Evolutionary conservation across 345 rosid species (phyloP).

Genomic region (Carallia brachiata): DNA sequence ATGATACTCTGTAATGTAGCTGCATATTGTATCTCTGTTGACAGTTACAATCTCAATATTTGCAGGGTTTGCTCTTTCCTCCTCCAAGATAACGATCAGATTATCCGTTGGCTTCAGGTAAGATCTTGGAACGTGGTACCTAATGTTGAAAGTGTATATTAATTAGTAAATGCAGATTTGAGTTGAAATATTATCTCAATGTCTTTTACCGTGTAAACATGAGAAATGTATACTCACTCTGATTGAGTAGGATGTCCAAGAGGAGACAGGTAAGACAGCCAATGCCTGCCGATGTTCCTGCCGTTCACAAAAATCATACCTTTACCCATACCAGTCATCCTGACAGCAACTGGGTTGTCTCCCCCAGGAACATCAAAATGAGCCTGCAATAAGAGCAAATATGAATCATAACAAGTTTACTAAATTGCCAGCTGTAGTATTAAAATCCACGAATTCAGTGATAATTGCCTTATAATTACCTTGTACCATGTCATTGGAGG

Average conservation of each 20-base stretch:
- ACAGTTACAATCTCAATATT: constrained; percentile 47
- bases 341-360: constrained; percentile 46
- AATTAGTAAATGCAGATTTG: background rate
- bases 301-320: constrained; percentile 91
- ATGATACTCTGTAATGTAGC: constrained; percentile 49
- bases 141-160: constrained; percentile 14
- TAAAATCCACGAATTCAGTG: background rate
- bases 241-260: constrained; percentile 60
- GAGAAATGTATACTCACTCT: constrained; percentile 36
- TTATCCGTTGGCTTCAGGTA: constrained; percentile 62
- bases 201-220: background rate
- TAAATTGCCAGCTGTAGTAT: background rate
- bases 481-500: constrained; percentile 73
- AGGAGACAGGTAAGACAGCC: constrained; percentile 74
- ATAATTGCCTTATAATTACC: constrained; percentile 38
- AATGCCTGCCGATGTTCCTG: constrained; percentile 74
- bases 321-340: constrained; percentile 64
- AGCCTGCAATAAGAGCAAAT: constrained; percentile 37
- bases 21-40: constrained; percentile 77
- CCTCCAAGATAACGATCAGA: constrained; percentile 68
- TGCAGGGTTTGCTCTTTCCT: constrained; percentile 51
- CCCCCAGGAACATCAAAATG: constrained; percentile 73
- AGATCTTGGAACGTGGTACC: constrained; percentile 86
- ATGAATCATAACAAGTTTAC: background rate
- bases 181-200: background rate